Conservation (phyloP, 2,329 filamentous ascomycete species). For the Cytospora piceicola region DNA sequence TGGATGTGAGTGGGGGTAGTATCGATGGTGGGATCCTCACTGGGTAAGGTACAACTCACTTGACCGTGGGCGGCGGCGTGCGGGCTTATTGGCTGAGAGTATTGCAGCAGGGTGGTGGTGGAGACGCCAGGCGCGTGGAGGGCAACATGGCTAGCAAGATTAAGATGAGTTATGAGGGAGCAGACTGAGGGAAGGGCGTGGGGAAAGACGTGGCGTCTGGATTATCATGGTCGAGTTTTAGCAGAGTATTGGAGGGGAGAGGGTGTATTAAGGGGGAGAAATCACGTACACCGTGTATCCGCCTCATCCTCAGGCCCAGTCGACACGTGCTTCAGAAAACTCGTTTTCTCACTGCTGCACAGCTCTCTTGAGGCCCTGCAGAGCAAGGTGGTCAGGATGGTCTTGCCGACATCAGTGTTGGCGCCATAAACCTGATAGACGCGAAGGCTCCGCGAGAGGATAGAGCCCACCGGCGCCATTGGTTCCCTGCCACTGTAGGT, state of each 20-base stretch:
- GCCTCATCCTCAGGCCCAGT: conserved; percentile 73
- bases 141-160: conserved; percentile 61
- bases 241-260: neutral
- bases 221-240: neutral
- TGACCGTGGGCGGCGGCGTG: conserved; percentile 67
- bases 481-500: conserved; percentile 37
- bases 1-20: neutral
- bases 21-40: neutral
- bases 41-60: conserved; percentile 36
- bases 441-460: conserved; percentile 70
- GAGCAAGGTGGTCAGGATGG: conserved; percentile 74
- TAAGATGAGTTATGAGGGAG: conserved; percentile 3
- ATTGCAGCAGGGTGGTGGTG: conserved; percentile 68
- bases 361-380: conserved; percentile 62
- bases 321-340: conserved; percentile 81
- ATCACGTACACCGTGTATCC: conserved; percentile 65
- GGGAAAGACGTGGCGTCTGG: neutral
- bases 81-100: conserved; percentile 74
- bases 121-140: conserved; percentile 56
- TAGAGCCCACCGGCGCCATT: conserved; percentile 56
- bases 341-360: conserved; percentile 52
- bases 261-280: neutral
- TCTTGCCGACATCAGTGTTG: conserved; percentile 86
- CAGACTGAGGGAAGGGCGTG: neutral
- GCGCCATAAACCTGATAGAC: conserved; percentile 79